Evolutionary conservation across 2,329 filamentous ascomycete genomes (phyloP).

Genomic region (Myotisia sp.): DNA sequence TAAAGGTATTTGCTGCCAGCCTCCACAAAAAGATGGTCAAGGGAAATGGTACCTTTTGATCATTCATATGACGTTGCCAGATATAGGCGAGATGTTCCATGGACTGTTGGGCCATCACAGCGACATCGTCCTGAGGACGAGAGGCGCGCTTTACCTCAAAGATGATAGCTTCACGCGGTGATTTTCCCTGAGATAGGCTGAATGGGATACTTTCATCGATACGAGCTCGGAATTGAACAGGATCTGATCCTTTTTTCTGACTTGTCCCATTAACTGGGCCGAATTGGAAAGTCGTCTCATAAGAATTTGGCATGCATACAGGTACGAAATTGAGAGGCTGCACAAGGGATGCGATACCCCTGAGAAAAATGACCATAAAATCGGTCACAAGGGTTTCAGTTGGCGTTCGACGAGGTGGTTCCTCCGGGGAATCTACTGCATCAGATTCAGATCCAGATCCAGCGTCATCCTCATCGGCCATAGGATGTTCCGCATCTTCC

Average conservation of each 20-base stretch:
- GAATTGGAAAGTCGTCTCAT: conserved; percentile 9
- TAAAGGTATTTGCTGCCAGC: too few species aligned
- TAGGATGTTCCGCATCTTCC: conserved; percentile 1
- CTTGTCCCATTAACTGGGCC: conserved; percentile 8
- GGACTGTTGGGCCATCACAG: conserved; percentile 9
- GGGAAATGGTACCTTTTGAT: conserved; percentile 4
- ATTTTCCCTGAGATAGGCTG: conserved; percentile 5
- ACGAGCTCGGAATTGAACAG: conserved; percentile 7
- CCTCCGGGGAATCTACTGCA: background rate
- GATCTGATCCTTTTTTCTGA: background rate
- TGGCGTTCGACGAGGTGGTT: conserved; percentile 8
- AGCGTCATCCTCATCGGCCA: too few species aligned
- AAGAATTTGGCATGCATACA: conserved; percentile 9
- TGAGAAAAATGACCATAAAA: conserved; percentile 10
- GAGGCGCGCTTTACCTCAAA: conserved; percentile 9
- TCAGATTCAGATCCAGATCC: background rate
- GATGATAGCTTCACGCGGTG: conserved; percentile 6
- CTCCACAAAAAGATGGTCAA: conserved; percentile 2
- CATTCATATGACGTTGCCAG: conserved; percentile 7
- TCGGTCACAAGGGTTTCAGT: conserved; percentile 10
- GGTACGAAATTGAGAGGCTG: conserved; percentile 7
- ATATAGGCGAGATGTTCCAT: conserved; percentile 11
- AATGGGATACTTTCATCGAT: conserved; percentile 10
- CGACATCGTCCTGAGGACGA: background rate
- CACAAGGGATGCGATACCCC: conserved; percentile 8